Conservation (phyloP, 257 asterid genomes). For the Rehmannia glutinosa region DNA sequence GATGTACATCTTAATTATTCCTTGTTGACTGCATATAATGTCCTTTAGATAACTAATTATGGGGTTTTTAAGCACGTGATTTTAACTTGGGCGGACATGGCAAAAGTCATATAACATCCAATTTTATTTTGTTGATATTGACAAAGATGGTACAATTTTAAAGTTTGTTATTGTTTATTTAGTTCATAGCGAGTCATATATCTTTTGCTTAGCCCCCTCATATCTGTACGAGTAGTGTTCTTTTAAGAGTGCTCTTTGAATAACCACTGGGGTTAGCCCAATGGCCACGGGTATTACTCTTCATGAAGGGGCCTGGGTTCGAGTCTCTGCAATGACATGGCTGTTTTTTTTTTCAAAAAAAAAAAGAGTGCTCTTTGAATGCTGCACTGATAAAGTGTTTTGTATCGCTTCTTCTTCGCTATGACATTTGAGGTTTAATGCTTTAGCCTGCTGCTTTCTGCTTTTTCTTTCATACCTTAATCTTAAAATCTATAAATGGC, state of each 20-base stretch:
- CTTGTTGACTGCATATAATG: neutral
- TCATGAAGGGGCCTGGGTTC: no score
- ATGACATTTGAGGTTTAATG: no score
- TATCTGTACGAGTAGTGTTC: neutral
- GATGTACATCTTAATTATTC: neutral
- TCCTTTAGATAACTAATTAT: neutral
- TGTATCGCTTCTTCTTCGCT: no score
- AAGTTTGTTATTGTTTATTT: neutral
- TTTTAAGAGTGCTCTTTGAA: neutral
- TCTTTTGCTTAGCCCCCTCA: neutral
- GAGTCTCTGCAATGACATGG: no score
- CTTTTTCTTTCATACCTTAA: neutral
- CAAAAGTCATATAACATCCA: neutral
- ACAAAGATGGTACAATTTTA: conserved; percentile 2
- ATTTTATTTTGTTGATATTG: neutral
- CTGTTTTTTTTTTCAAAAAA: no score
- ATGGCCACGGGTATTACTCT: no score
- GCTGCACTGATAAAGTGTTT: no score
- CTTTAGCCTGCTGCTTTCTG: no score
- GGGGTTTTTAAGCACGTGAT: neutral
- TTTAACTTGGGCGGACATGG: neutral
- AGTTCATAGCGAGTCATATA: neutral
- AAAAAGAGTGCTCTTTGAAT: conserved; percentile 4
- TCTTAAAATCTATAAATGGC: neutral
- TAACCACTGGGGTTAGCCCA: no score